Conservation (phyloP, 768 basidiomycete species). For the Sutorius australiensis region DNA sequence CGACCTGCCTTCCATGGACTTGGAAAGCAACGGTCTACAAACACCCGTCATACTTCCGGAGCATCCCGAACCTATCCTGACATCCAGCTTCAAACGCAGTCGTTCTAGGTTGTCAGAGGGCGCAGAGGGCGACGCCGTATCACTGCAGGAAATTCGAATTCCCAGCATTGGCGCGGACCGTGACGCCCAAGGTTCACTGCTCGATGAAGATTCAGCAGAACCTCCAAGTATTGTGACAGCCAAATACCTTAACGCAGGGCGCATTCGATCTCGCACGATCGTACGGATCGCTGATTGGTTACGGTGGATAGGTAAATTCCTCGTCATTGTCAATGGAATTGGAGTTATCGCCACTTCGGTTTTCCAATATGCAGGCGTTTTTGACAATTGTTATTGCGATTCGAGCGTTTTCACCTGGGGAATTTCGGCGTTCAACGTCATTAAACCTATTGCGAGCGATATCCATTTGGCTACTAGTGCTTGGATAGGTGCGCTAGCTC, state of each 20-base stretch:
- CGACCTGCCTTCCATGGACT: neutral
- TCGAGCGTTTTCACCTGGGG: conserved; percentile 24
- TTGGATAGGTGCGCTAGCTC: conserved; percentile 37
- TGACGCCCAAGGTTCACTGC: too few relatives aligned
- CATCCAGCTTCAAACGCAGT: neutral
- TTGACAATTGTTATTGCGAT: conserved; percentile 29
- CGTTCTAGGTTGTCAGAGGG: too few relatives aligned
- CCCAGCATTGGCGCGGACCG: too few relatives aligned
- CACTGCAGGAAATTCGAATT: neutral
- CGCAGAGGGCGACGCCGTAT: neutral
- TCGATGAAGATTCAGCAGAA: neutral
- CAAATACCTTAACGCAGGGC: neutral
- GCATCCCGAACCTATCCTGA: neutral
- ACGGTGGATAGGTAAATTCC: conserved; percentile 24
- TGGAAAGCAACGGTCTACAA: neutral
- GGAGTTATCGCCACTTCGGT: conserved; percentile 25
- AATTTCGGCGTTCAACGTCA: conserved; percentile 29
- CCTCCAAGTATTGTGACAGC: neutral
- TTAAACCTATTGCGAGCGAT: conserved; percentile 18
- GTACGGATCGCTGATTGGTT: conserved; percentile 12
- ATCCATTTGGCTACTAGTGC: conserved; percentile 24
- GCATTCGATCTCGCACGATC: neutral
- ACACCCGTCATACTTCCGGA: neutral
- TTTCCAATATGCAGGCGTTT: conserved; percentile 29
- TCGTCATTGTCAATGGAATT: conserved; percentile 29